Percentiles rank a stretch among this genome's conserved stretches.
Evolutionary conservation across 441 rosid species (phyloP).

Genomic region (Gossypium aridum): DNA sequence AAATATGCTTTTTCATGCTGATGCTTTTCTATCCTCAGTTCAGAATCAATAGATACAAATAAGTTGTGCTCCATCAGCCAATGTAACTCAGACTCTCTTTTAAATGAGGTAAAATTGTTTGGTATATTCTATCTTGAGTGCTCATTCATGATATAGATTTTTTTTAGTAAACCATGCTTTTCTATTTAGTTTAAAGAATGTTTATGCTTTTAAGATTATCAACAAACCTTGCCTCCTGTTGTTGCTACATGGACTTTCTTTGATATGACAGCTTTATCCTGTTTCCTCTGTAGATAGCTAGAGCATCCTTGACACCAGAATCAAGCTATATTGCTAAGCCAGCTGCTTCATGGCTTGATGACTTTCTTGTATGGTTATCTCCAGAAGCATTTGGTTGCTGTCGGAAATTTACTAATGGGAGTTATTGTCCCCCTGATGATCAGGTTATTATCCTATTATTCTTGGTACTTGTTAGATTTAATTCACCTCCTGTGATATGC

Average conservation of each 20-base stretch:
- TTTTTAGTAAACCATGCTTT: neutral
- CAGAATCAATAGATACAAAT: constrained; percentile 81
- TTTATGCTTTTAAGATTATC: neutral
- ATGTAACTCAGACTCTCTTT: constrained; percentile 81
- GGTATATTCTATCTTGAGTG: neutral
- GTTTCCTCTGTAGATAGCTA: constrained; percentile 52
- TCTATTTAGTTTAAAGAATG: constrained; percentile 4
- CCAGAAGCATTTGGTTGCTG: constrained; percentile 99
- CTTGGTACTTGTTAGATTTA: constrained; percentile 3
- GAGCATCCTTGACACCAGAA: constrained; percentile 75
- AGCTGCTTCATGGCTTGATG: constrained; percentile 99
- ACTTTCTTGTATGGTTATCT: constrained; percentile 97
- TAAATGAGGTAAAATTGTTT: constrained; percentile 66
- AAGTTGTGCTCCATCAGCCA: constrained; percentile 94
- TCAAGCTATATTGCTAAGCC: constrained; percentile 95
- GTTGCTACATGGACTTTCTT: neutral
- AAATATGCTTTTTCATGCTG: constrained; percentile 20
- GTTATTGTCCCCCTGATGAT: constrained; percentile 95
- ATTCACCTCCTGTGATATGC: neutral
- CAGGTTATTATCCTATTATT: constrained; percentile 48
- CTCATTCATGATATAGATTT: neutral
- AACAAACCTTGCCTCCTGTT: constrained; percentile 11
- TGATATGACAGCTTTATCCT: constrained; percentile 3
- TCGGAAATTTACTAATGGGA: constrained; percentile 86
- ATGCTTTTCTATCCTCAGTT: constrained; percentile 55